These are phyloP conservation scores for Epithemia pelagica DNA, from an alignment of 108 stramenopile genomes.

Conservation along the genomic window DNA sequence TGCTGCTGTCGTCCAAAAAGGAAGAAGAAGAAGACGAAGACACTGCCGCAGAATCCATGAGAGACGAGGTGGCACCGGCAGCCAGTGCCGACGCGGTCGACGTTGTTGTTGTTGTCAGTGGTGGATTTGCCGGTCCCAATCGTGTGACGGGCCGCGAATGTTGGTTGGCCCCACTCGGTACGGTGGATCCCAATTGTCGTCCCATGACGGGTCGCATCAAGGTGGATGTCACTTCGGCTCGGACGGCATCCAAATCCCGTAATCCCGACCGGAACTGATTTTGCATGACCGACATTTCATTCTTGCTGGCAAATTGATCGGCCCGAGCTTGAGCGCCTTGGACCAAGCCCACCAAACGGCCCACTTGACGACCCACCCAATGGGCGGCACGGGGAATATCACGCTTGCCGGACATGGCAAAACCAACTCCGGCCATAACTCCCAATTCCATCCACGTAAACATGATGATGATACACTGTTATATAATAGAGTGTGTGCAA, in stretches of 20 bases:
- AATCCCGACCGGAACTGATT: conserved; percentile 74
- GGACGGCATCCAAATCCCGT: conserved; percentile 75
- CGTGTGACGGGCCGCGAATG: no score
- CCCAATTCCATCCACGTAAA: conserved; percentile 55
- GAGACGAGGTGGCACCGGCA: no score
- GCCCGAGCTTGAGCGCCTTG: conserved; percentile 75
- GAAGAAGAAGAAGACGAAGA: no score
- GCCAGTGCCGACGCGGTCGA: no score
- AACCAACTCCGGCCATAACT: conserved; percentile 43
- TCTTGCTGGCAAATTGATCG: conserved; percentile 66
- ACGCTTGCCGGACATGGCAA: conserved; percentile 52
- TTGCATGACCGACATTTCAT: conserved; percentile 67
- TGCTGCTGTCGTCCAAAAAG: no score
- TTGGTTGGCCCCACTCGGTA: conserved; percentile 49
- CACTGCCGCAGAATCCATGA: no score
- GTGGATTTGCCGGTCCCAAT: no score
- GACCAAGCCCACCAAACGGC: no score
- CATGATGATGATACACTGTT: no score
- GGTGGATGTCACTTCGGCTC: conserved; percentile 66
- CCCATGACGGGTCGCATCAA: conserved; percentile 33
- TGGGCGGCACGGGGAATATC: conserved; percentile 65
- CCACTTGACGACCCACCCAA: conserved; percentile 55
- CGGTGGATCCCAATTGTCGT: conserved; percentile 40
- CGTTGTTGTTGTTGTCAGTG: no score
- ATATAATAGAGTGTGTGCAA: no score